Evolutionary conservation across 108 stramenopile genomes (phyloP), one percentile per base, ranked within the genome.

Genomic region (Pseudonitzschia pungens): DNA sequence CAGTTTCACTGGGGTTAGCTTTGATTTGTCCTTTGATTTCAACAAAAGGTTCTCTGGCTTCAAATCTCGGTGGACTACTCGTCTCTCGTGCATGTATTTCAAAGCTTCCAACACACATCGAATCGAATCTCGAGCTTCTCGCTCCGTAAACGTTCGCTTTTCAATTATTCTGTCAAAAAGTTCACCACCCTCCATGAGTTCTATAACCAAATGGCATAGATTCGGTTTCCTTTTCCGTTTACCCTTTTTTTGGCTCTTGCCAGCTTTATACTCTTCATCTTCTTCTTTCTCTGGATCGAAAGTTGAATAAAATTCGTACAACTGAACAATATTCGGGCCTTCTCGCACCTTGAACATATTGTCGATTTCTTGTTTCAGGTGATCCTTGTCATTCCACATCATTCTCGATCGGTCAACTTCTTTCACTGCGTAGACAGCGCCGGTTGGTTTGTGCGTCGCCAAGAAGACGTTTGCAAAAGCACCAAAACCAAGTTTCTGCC

Each of bases 141-240:
- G 67, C 79, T 97, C 96, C 0, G 83, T 79, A 79, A 92, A 95
- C 18, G 31, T 78, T 43, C 78, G 79, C 77, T 91, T 89, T 57
- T 87, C 75, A 50, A 95, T 89, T 65, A 98, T 95, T 20, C 95
- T 86, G 82, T 96, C 94, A 80, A 98, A 98, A 11, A 98, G 77
- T 81, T 98, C 97, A 11, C 97, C 97, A n/a, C 96, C 96, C 62
- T 74, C 77, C 74, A 92, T 81, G 22, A 83, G 76, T 71, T 93
- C 96, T 57, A 89, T 87, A 1, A 96, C 87, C 0, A 99, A 77
- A 58, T 84, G 87, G 56, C 77, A 93, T 43, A 85, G 48, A n/a
- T 70, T 70, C 2, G 79, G 53, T 59, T 82, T 76, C 63, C 89
- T 85, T 28, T 58, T 62, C 0, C 14, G 27, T 0, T 58, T 8